Base-by-base conservation (phyloP, 2,329 filamentous ascomycete species). In the Claviceps citrina region DNA sequence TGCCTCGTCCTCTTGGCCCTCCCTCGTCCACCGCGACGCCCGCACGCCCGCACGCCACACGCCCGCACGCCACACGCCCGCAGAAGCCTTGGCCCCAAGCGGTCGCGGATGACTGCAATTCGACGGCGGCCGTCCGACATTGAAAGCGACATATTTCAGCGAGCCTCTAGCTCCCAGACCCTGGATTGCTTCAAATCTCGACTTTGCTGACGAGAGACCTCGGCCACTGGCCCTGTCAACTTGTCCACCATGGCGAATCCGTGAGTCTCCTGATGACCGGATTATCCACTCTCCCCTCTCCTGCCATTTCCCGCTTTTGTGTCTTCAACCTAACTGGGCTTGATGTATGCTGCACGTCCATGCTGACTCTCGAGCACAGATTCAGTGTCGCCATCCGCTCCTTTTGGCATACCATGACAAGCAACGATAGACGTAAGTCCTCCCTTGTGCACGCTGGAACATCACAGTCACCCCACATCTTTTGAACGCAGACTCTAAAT, bases 341-440 rank as follows among this genome's bases (percentile, higher is more conserved):
- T 19, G 15, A 13, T 16, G 13, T 36, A 4, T 4, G 2, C 15
- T 16, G 13, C 28, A 4, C 3, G 2, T 10, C 8, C 15, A 27
- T 33, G 18, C 13, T 39, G 31, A 39, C 24, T 27, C 13, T n/a
- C 3, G 26, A 9, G 25, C 33, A 32, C 39, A 80, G 80, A 54
- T 61, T 89, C 55, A 71, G 76, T 52, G 72, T 72, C 52, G 76
- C 81, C 62, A 82, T 91, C 63, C 82, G 82, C 63, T 83, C 82
- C 46, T 89, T 98, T 66, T 98, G 91, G 91, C 91, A 96, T 70
- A 77, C 82, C 51, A 91, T 80, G 73, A 80, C 76, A 62, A 80
- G 75, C 51, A 68, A 80, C 65, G 76, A 80, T 59, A 65, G 76
- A 63, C 76, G 76, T 80, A 64, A 56, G 75, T 46, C 22, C n/a